These are phyloP conservation scores for Sugiyamaella qingdaonensis DNA, from an alignment of 805 yeast genomes.

Conservation along the genomic window DNA sequence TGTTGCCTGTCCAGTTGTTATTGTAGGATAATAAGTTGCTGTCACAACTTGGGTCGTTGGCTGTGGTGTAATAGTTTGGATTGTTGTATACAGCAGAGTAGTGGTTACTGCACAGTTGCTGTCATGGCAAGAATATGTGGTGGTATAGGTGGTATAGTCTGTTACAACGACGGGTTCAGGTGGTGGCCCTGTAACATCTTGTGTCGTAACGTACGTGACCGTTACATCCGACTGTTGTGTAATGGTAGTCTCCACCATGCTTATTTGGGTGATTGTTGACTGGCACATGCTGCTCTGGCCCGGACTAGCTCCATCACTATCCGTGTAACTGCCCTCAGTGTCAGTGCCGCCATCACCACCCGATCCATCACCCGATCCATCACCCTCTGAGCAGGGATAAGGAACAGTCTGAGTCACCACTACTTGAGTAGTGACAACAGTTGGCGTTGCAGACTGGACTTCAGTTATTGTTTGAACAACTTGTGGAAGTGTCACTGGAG, in stretches of 20 bases:
- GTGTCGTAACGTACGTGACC: conserved; percentile 3
- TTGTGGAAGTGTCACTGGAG: conserved; percentile 12
- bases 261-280: conserved; percentile 9
- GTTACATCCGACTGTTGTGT: conserved; percentile 6
- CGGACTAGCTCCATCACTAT: too few species aligned
- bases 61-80: conserved; percentile 6
- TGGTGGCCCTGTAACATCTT: conserved; percentile 8
- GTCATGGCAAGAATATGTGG: conserved; percentile 8
- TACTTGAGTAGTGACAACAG: conserved; percentile 5
- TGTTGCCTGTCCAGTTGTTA: conserved; percentile 6
- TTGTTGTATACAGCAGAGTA: conserved; percentile 4
- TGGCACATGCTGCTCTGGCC: background rate
- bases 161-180: conserved; percentile 13
- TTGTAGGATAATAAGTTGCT: background rate
- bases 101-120: conserved; percentile 8
- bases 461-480: conserved; percentile 10
- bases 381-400: conserved; percentile 10
- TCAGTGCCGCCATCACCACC: too few species aligned
- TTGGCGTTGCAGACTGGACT: conserved; percentile 3
- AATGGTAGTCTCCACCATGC: conserved; percentile 3
- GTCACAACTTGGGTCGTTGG: conserved; percentile 11
- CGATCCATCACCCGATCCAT: conserved; percentile 2
- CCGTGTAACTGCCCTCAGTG: too few species aligned
- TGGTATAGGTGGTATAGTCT: conserved; percentile 7
- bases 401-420: conserved; percentile 13